Conservation (phyloP, 371 early-diverging fungal species). For the Mortierella sp. region DNA sequence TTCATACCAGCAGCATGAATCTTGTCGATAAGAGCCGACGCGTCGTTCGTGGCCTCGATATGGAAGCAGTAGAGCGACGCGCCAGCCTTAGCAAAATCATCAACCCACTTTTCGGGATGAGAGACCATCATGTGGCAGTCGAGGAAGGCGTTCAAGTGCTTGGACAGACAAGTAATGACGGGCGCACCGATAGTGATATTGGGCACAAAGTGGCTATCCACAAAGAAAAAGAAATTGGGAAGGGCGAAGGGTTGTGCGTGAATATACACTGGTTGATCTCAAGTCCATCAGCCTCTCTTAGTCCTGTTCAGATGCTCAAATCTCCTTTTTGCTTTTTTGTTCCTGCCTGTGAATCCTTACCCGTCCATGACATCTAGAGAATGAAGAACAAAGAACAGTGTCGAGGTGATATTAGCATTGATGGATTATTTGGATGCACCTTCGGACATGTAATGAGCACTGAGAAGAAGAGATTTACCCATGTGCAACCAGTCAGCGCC, state of each 20-base stretch:
- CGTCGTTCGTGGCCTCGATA: slow-evolving; percentile 89
- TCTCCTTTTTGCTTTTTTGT: background rate
- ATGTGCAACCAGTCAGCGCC: slow-evolving; percentile 98
- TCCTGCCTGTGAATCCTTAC: slow-evolving; percentile 56
- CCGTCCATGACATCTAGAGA: slow-evolving; percentile 83
- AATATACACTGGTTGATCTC: background rate
- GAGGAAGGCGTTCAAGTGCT: slow-evolving; percentile 91
- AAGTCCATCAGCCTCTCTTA: no score
- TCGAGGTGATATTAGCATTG: background rate
- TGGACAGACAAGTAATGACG: slow-evolving; percentile 86
- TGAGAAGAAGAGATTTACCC: slow-evolving; percentile 62
- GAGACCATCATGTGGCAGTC: slow-evolving; percentile 99
- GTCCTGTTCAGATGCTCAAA: background rate
- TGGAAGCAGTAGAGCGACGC: slow-evolving; percentile 94
- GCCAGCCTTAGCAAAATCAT: slow-evolving; percentile 95
- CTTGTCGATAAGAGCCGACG: slow-evolving; percentile 77
- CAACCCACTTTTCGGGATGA: slow-evolving; percentile 94
- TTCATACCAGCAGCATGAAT: slow-evolving; percentile 91
- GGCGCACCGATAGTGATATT: slow-evolving; percentile 97
- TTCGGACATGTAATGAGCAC: slow-evolving; percentile 4
- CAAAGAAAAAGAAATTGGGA: slow-evolving; percentile 1
- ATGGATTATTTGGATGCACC: background rate
- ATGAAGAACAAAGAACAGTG: background rate
- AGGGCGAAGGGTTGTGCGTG: background rate
- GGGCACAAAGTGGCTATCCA: slow-evolving; percentile 94